Evolutionary conservation across 371 early-diverging fungal genomes (phyloP).

Genomic region (Choanephora cucurbitarum): DNA sequence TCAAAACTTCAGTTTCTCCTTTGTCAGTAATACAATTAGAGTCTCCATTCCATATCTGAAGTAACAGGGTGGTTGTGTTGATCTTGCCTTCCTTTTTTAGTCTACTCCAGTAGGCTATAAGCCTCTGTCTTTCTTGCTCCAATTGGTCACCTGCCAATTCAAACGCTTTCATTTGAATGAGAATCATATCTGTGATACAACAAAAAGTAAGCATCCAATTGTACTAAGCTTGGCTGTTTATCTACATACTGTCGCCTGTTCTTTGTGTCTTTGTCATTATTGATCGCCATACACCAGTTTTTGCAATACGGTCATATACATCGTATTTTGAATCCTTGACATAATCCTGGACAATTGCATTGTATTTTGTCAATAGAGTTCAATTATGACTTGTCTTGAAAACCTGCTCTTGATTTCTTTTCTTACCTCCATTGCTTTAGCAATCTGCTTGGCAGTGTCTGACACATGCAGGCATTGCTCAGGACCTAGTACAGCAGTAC

Average conservation of each 20-base stretch:
- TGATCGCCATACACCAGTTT: slow-evolving; percentile 69
- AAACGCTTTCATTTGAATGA: slow-evolving; percentile 57
- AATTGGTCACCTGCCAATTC: slow-evolving; percentile 40
- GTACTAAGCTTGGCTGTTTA: no score
- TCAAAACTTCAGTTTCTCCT: slow-evolving; percentile 41
- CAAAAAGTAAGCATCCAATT: no score
- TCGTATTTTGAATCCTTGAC: slow-evolving; percentile 40
- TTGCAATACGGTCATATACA: slow-evolving; percentile 61
- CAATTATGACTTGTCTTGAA: no score
- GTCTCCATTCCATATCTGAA: slow-evolving; percentile 50
- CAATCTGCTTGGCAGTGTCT: slow-evolving; percentile 54
- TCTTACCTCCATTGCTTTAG: slow-evolving; percentile 43
- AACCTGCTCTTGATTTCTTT: slow-evolving; percentile 6
- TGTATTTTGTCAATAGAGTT: neutral
- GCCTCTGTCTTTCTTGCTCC: slow-evolving; percentile 29
- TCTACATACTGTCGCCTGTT: slow-evolving; percentile 49
- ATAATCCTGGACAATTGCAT: slow-evolving; percentile 36
- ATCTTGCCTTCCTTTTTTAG: slow-evolving; percentile 17
- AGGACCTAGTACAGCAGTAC: slow-evolving; percentile 54
- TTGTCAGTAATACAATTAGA: slow-evolving; percentile 56
- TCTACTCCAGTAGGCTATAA: slow-evolving; percentile 29
- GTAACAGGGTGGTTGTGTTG: slow-evolving; percentile 48
- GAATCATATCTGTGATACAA: slow-evolving; percentile 45
- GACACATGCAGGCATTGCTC: slow-evolving; percentile 55
- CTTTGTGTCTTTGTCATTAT: slow-evolving; percentile 62